Evolutionary conservation across 768 basidiomycete species (phyloP).

Genomic region (Lactarius trivialis): DNA sequence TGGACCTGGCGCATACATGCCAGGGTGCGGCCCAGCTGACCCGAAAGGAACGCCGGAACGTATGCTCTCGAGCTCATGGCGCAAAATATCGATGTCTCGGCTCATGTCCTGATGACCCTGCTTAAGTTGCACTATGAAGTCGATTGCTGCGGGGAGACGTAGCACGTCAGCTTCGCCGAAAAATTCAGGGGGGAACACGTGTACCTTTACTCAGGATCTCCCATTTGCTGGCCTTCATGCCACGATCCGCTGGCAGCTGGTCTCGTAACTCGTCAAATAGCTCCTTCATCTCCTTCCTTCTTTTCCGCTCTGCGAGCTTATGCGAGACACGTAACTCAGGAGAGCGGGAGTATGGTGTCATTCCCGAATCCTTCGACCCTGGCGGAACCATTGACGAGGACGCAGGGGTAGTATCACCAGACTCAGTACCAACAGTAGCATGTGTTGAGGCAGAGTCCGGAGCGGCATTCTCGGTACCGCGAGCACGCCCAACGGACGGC

Average conservation of each 20-base stretch:
- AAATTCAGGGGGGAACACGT: conserved; percentile 22
- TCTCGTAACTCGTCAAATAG: conserved; percentile 95
- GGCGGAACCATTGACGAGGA: conserved; percentile 30
- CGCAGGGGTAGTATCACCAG: conserved; percentile 20
- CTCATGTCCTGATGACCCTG: conserved; percentile 68
- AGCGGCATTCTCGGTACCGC: conserved; percentile 35
- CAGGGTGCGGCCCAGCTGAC: conserved; percentile 37
- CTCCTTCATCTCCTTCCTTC: conserved; percentile 99
- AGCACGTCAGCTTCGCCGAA: neutral
- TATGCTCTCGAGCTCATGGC: conserved; percentile 61
- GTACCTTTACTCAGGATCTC: conserved; percentile 95
- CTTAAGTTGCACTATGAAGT: conserved; percentile 78
- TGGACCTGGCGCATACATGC: conserved; percentile 30
- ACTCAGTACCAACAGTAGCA: conserved; percentile 12
- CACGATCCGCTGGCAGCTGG: conserved; percentile 84
- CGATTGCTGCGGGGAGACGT: conserved; percentile 58
- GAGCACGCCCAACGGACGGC: conserved; percentile 32
- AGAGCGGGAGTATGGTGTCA: conserved; percentile 89
- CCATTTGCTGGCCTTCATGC: conserved; percentile 98
- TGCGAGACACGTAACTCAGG: conserved; percentile 94
- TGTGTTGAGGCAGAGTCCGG: conserved; percentile 28
- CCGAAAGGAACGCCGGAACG: conserved; percentile 54
- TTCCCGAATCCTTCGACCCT: conserved; percentile 26
- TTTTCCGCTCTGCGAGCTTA: conserved; percentile 94
- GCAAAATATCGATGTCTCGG: conserved; percentile 70